Base-by-base conservation (phyloP, 2,329 filamentous ascomycete genomes). In the Aspergillus tamarii region DNA sequence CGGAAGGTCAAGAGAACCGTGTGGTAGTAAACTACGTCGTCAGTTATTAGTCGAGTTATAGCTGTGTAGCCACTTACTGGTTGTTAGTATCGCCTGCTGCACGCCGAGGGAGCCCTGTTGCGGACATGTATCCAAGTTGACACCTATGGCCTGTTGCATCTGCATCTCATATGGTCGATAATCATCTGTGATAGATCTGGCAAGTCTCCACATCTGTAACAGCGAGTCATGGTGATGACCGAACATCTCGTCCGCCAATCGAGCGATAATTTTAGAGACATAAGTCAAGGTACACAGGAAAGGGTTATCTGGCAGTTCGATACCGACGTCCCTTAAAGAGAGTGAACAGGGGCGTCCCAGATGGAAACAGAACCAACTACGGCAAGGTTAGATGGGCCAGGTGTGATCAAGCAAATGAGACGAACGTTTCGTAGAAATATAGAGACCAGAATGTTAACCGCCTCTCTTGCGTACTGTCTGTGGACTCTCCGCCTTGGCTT, bases 311-410 rank as follows among this genome's bases (percentile, higher is more conserved):
- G 81, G 74, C 10, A 74, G 67, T 14, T 76, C 77, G 26, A 81
- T 78, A 1, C 69, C 71, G 11, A 77, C 67, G 11, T 81, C 79
- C 23, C 76, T 75, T 12, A 77, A 67, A 0, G 74, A 76, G 2
- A 83, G 67, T 0, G 79, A 79, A 53, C 73, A 79, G 2, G 81
- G 80, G 12, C 81, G 76, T 1, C 81, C 81, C 0, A 79, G 66
- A 19, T 80, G 78, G 57, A 82, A 81, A 57, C 79, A 82, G 34
- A 77, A 76, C 80, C 80, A 82, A 6, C 81, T 83, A 23, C 3
- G 14, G 2, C 0, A 2, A 12, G n/a, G 32, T 64, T 57, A 62
- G 57, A n/a, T 39, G 12, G 19, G 28, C 9, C 48, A 11, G 28
- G 2, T 52, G 30, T n/a, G 16, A 52, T 32, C 30, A 16, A n/a